Conservation (phyloP, 495 filamentous ascomycete genomes). For the Thermothielavioides terrestris region DNA sequence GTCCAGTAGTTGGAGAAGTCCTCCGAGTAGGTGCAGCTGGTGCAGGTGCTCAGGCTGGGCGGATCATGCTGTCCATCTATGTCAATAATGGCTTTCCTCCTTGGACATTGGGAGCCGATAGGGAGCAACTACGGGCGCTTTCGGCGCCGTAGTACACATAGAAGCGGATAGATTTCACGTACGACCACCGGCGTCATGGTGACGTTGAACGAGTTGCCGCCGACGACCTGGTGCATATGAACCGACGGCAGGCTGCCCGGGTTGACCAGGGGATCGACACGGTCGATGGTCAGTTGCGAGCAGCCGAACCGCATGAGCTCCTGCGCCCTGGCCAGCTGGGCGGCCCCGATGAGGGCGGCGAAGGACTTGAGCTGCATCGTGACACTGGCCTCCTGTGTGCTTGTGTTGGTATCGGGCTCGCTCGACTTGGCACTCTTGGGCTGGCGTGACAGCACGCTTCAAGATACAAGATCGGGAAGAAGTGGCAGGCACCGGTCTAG, state of each 20-base stretch:
- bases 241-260: constrained; percentile 31
- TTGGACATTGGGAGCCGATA: too few species aligned
- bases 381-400: neutral
- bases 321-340: constrained; percentile 20
- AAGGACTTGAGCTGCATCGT: constrained; percentile 16
- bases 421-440: too few species aligned
- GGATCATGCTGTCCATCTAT: too few species aligned
- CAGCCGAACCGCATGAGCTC: constrained; percentile 43
- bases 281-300: constrained; percentile 37
- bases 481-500: constrained; percentile 4
- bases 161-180: too few species aligned
- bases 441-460: neutral
- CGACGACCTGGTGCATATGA: constrained; percentile 42
- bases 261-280: constrained; percentile 38
- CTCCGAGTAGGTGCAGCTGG: constrained; percentile 21
- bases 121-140: too few species aligned
- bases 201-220: constrained; percentile 43
- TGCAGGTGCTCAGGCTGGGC: constrained; percentile 21
- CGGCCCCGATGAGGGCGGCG: constrained; percentile 9
- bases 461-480: constrained; percentile 1
- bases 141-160: too few species aligned
- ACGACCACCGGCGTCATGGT: constrained; percentile 38
- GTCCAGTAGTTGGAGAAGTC: constrained; percentile 34
- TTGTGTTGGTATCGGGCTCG: neutral
- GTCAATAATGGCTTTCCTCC: too few species aligned